Evolutionary conservation across 2,329 filamentous ascomycete genomes (phyloP).

Genomic region (Chaetomium strumarium): DNA sequence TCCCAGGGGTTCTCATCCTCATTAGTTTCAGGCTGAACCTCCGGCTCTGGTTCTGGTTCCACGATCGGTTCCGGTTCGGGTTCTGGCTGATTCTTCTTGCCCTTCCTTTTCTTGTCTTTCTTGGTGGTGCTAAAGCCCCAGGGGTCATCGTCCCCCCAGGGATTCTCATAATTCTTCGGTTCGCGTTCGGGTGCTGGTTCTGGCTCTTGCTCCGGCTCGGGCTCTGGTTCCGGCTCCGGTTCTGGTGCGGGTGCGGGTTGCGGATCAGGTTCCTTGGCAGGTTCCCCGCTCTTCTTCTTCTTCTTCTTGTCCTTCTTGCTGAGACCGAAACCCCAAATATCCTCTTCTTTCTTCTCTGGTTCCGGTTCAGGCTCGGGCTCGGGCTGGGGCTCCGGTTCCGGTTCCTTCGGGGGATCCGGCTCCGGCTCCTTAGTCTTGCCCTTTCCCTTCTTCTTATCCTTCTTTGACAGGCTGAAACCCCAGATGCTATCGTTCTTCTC

Average conservation of each 20-base stretch:
- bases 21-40: conserved; percentile 24
- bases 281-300: conserved; percentile 20
- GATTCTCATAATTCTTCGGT: conserved; percentile 26
- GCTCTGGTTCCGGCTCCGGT: conserved; percentile 24
- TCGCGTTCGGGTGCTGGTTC: conserved; percentile 18
- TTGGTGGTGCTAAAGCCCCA: conserved; percentile 29
- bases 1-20: conserved; percentile 25
- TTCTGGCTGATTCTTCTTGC: conserved; percentile 22
- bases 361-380: conserved; percentile 26
- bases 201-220: conserved; percentile 23
- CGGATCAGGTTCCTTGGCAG: conserved; percentile 29
- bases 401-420: conserved; percentile 14
- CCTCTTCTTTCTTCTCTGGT: conserved; percentile 23
- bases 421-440: conserved; percentile 19
- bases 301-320: conserved; percentile 37
- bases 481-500: conserved; percentile 20
- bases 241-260: conserved; percentile 16
- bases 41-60: conserved; percentile 29
- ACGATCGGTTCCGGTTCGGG: conserved; percentile 31
- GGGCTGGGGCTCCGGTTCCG: conserved; percentile 23
- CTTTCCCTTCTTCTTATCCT: conserved; percentile 34
- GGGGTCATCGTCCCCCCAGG: conserved; percentile 24
- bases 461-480: conserved; percentile 26
- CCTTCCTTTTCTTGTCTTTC: conserved; percentile 38
- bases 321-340: conserved; percentile 26